Base-by-base conservation (phyloP, 1,284 basidiomycete genomes). In the Boletus mariae region DNA sequence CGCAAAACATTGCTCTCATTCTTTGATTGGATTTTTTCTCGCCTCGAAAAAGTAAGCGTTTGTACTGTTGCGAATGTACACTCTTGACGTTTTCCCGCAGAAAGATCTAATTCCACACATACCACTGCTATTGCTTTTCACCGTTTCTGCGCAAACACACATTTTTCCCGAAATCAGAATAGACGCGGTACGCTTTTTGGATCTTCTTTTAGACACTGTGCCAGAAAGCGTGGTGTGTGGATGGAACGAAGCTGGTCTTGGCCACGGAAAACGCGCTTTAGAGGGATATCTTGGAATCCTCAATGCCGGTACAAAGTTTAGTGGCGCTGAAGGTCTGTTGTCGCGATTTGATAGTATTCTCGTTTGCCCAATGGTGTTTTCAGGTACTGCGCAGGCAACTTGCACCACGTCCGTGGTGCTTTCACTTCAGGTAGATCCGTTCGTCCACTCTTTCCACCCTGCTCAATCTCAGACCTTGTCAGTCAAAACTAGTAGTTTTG, bases 121-220 rank as follows among this genome's bases (percentile, higher is more conserved):
- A 4, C 78, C 87, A 0, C 65, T 85, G 0, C 75, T 97, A 2
- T 75, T 96, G 15, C 80, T 98, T 12, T 97, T 94, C 69, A 85
- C 87, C 0, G 86, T 92, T 2, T 96, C 95, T 4, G 93, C 93
- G 0, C 87, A 97, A 67, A 94, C 92, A 0, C 90, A 97, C 64
- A 97, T 99, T 53, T 96, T 94, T 68, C 93, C 94, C 9, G 92
- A 95, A 62, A 91, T 98, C 54, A 81, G 94, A 9, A 79, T 98
- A 43, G 96, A 98, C 66, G 93, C 94, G 1, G 79, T 96, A 57
- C 83, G 85, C 26, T 82, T 95, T 57, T 72, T 99, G 47, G 82
- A 92, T 63, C 69, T 97, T 13, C 79, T 94, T 34, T 77, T 98
- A 3, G 84, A 89, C 34, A 68, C 79, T 47, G 80, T 90, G 3